phyloP scores from a whole-genome alignment of 1,139 yeast species.

The Debaryomyces singareniensis region DNA sequence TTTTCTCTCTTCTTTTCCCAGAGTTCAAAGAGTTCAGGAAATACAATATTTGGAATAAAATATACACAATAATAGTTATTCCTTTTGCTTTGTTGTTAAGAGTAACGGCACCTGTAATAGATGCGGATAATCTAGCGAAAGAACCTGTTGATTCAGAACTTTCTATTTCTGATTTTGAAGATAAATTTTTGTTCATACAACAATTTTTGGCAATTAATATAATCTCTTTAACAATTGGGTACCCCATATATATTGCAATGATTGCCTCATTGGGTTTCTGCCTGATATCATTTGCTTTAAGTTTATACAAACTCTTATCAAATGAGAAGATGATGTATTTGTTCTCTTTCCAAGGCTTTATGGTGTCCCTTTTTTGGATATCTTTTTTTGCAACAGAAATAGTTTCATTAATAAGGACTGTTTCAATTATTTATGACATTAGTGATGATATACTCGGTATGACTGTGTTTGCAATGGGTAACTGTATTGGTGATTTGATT shows the following conservation, averaged over 20 bases:
- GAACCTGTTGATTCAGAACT: no score
- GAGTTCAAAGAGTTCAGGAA: background rate
- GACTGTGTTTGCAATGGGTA: constrained; percentile 88
- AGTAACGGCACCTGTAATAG: constrained; percentile 44
- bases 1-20: background rate
- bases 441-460: constrained; percentile 79
- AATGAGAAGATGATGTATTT: constrained; percentile 21
- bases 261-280: constrained; percentile 7
- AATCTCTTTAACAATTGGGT: constrained; percentile 7
- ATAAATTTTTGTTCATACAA: constrained; percentile 14
- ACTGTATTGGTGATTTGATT: constrained; percentile 83
- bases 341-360: constrained; percentile 54
- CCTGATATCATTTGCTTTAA: constrained; percentile 4
- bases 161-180: constrained; percentile 11
- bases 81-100: constrained; percentile 42
- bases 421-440: constrained; percentile 55
- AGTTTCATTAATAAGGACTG: constrained; percentile 57
- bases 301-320: constrained; percentile 4
- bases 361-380: constrained; percentile 65
- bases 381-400: constrained; percentile 73
- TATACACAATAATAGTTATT: constrained; percentile 24
- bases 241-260: constrained; percentile 9
- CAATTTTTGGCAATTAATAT: constrained; percentile 13
- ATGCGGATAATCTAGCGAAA: no score
- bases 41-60: constrained; percentile 6